phyloP scores from a whole-genome alignment of 495 filamentous ascomycete species.

The Bacidia gigantensis region DNA sequence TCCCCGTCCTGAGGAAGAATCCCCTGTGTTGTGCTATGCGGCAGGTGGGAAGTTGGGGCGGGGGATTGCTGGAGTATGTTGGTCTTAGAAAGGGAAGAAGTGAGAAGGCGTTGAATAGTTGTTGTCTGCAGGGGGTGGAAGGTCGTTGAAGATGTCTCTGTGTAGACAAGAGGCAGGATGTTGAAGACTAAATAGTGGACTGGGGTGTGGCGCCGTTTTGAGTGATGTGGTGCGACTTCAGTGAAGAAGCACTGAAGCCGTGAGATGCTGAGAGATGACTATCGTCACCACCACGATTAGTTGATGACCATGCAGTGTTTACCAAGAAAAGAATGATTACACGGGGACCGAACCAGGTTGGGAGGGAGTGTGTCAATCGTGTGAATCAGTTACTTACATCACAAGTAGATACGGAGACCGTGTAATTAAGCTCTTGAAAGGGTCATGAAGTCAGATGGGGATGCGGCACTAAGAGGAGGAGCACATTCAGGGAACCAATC shows the following conservation, averaged over 20 bases:
- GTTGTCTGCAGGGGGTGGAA: slow-evolving; percentile 45
- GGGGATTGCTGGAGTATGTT: slow-evolving; percentile 21
- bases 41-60: slow-evolving; percentile 67
- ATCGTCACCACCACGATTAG: background rate
- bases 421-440: background rate
- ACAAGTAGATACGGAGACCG: background rate
- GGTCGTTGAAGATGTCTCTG: slow-evolving; percentile 50
- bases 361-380: background rate
- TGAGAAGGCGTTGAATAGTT: background rate
- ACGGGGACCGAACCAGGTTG: background rate
- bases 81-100: background rate
- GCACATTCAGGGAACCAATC: background rate
- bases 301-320: background rate
- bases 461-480: background rate
- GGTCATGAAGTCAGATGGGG: background rate
- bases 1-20: slow-evolving; percentile 94
- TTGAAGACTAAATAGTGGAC: slow-evolving; percentile 55
- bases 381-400: background rate
- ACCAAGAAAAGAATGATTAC: background rate
- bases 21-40: slow-evolving; percentile 93
- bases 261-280: background rate
- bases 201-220: slow-evolving; percentile 64
- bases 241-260: background rate
- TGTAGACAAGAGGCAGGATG: slow-evolving; percentile 52
- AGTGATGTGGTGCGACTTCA: slow-evolving; percentile 25